Evolutionary conservation across 164 flowering plant species (phyloP), one percentile per base, ranked within the genome.

Genomic region (Saururus chinensis): DNA sequence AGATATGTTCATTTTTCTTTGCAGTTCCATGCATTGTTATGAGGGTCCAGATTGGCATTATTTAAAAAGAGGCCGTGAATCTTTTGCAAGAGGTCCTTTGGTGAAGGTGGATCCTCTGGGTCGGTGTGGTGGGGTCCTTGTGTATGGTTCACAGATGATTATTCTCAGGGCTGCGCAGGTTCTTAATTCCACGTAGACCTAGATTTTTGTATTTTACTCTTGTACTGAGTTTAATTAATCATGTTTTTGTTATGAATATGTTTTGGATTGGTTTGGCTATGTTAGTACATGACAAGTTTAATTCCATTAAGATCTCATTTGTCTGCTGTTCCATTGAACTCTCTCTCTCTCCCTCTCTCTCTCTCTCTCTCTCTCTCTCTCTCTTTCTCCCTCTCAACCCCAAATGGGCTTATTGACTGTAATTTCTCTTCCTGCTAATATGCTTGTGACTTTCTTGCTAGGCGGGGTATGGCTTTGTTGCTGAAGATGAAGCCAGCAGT

Each of bases 1-100:
- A 12, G 49, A 45, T 4, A 30, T 54, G 61, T 57, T 57, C 67
- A 64, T 63, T 61, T 35, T 24, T 26, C 56, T 22, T 9, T 68
- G 66, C 85, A 93, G 97, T 69, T 93, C 98, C 49, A 78, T 93
- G 98, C 98, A 93, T 66, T 90, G 97, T 75, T 93, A 90, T 79
- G 98, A 93, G 77, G 95, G 98, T 48, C 95, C 97, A 26, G 85
- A 90, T 24, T 93, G 98, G 98, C 74, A 81, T 61, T 80, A 86
- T 71, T 66, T 93, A 74, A 90, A 82, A 81, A 80, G 95, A 80
- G 98, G 98, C 37, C 77, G 91, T 73, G 98, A 87, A 73, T 77
- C 80, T 51, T 93, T 90, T 84, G 82, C 96, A 30, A 85, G 87
- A 78, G 98, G 98, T 42, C 98, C 98, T 26, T 52, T 78, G 63